These are phyloP conservation scores for Peltaster fructicola DNA, from an alignment of 2,329 filamentous ascomycete species.

Conservation along the genomic window DNA sequence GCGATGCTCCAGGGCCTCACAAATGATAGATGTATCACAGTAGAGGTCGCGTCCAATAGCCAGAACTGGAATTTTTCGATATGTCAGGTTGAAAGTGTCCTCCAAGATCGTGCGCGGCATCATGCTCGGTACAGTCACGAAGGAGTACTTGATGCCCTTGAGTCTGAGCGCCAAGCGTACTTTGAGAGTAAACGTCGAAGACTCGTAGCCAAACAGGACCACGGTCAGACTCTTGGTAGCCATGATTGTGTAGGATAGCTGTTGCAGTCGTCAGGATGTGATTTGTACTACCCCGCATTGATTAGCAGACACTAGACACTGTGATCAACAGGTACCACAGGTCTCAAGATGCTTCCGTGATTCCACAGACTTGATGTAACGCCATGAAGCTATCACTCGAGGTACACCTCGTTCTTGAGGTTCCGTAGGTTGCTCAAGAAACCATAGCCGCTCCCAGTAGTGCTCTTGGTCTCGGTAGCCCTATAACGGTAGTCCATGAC, in stretches of 20 bases:
- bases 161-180: slow-evolving; percentile 20
- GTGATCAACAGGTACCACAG: too few relatives aligned
- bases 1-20: slow-evolving; percentile 17
- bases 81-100: slow-evolving; percentile 16
- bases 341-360: too few relatives aligned
- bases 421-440: slow-evolving; percentile 36
- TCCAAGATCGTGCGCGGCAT: slow-evolving; percentile 22
- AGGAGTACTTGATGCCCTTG: slow-evolving; percentile 22
- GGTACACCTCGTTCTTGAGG: slow-evolving; percentile 35
- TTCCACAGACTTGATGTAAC: too few relatives aligned
- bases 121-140: slow-evolving; percentile 23
- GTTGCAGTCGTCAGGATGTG: too few relatives aligned
- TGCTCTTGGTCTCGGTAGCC: slow-evolving; percentile 2
- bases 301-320: too few relatives aligned
- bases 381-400: slow-evolving; percentile 22
- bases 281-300: too few relatives aligned
- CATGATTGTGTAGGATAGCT: too few relatives aligned
- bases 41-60: slow-evolving; percentile 18
- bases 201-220: slow-evolving; percentile 14
- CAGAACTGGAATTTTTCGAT: slow-evolving; percentile 14
- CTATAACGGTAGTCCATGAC: slow-evolving; percentile 15
- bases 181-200: slow-evolving; percentile 19
- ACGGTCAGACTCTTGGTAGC: too few relatives aligned
- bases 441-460: slow-evolving; percentile 26
- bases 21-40: slow-evolving; percentile 17